Base-by-base conservation (phyloP, 352 stramenopile species). In the Plasmopara halstedii region DNA sequence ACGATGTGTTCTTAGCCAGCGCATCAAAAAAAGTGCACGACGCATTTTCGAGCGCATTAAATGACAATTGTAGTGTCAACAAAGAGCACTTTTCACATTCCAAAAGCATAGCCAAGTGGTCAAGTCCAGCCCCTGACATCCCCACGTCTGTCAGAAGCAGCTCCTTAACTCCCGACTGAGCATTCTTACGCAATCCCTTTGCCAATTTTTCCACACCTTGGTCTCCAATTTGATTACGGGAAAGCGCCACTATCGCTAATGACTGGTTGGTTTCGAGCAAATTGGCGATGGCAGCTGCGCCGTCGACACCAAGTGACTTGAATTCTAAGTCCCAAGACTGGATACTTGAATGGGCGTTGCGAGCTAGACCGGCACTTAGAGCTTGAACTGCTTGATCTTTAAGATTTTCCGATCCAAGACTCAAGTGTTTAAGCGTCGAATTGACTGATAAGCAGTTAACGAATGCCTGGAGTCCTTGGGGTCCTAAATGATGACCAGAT, bases 251-350 rank as follows among this genome's bases (percentile, higher is more conserved):
- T 26, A 64, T 72, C 29, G 23, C 60, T 19, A 92, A 54, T 3
- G 45, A 56, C 15, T 54, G 53, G 45, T 78, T 83, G 27, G 33
- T 63, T 18, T 48, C 50, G 15, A 92, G 70, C 44, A 92, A 50
- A 22, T 70, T 51, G 1, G 67, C 73, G 20, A 92, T 44, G 2
- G 75, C 64, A 18, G 51, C 40, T 0, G 62, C 69, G n/a, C 80
- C 77, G 0, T 56, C 46, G 23, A 63, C 58, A 11, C 64, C 50
- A 2, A 89, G 53, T 11, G 56, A 70, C 58, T 92, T 92, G 56
- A 79, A 64, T 51, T 89, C 77, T 22, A 92, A 64, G 34, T 88
- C 75, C 73, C 75, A 88, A 4, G 50, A 46, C n/a, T 67, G 38
- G n/a, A 92, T 45, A 7, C 40, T 61, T 20, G 74, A 83, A 17